Percentiles rank a stretch among this genome's conserved stretches.
Conservation (phyloP, 73 alveolate genomes). For the Stentor roeselii region DNA sequence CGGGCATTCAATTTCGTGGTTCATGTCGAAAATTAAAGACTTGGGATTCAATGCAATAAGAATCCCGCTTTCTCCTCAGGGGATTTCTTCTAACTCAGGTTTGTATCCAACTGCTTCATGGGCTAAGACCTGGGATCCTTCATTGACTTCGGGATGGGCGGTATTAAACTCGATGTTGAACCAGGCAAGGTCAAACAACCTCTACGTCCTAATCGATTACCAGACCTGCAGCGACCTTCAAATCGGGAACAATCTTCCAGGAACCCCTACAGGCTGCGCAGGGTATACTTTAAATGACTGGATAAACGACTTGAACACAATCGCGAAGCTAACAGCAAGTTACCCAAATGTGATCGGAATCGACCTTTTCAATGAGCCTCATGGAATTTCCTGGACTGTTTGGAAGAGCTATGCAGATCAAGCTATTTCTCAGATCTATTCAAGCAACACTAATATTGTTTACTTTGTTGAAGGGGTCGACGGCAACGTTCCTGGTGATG, state of each 20-base stretch:
- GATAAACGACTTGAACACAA: not conserved
- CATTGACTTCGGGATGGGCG: not conserved
- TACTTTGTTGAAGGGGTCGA: not conserved
- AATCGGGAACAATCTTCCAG: conserved; percentile 2
- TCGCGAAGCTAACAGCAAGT: not conserved
- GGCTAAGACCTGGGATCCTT: not conserved
- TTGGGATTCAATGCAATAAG: not conserved
- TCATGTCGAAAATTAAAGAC: not conserved
- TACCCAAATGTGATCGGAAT: not conserved
- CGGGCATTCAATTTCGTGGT: not conserved
- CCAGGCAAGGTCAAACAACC: not conserved
- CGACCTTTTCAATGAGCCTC: conserved; percentile 1
- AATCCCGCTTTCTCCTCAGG: not conserved
- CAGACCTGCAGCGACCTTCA: not conserved
- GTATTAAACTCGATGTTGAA: not conserved
- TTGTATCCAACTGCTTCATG: not conserved
- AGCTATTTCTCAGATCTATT: not conserved
- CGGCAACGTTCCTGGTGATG: conserved; percentile 1
- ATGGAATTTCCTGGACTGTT: not conserved
- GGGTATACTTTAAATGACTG: not conserved
- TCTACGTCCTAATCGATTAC: not conserved
- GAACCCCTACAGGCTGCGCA: not conserved
- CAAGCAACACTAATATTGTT: not conserved
- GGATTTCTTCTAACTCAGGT: not conserved
- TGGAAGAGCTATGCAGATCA: not conserved